Conservation (phyloP, 2,329 filamentous ascomycete genomes). For the Gliomastix tumulicola region DNA sequence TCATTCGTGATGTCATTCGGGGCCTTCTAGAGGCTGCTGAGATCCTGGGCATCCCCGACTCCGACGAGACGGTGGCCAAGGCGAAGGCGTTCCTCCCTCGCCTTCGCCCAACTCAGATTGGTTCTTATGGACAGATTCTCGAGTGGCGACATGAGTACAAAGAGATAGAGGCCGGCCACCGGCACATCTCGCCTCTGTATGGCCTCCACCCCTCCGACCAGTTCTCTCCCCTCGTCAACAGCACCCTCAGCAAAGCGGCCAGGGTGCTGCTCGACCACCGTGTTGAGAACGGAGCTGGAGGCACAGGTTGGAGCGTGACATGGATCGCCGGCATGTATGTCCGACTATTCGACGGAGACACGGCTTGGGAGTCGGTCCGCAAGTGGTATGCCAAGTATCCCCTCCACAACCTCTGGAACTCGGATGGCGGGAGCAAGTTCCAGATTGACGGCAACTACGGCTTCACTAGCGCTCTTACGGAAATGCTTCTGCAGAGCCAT, state of each 20-base stretch:
- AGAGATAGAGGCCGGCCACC: slow-evolving; percentile 6
- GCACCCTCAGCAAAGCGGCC: slow-evolving; percentile 3
- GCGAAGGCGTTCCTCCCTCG: slow-evolving; percentile 5
- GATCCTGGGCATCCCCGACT: slow-evolving; percentile 5
- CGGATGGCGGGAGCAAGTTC: slow-evolving; percentile 7
- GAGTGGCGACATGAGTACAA: slow-evolving; percentile 5
- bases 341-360: slow-evolving; percentile 3
- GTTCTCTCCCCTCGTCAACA: slow-evolving; percentile 3
- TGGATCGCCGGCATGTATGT: slow-evolving; percentile 6
- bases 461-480: slow-evolving; percentile 31
- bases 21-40: slow-evolving; percentile 6
- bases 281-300: neutral
- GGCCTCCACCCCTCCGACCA: slow-evolving; percentile 4
- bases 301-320: slow-evolving; percentile 5
- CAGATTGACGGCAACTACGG: slow-evolving; percentile 36
- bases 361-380: slow-evolving; percentile 1
- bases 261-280: slow-evolving; percentile 2
- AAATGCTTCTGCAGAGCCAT: slow-evolving; percentile 33
- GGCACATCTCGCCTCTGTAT: slow-evolving; percentile 5
- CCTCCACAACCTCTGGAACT: slow-evolving; percentile 12
- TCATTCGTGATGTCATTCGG: slow-evolving; percentile 7
- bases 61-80: slow-evolving; percentile 2
- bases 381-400: slow-evolving; percentile 6
- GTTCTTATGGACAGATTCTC: slow-evolving; percentile 2
- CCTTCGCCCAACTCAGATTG: neutral